Base-by-base conservation (phyloP, 176 grass and related monocot genomes). In the Cenchrus fungigraminus region DNA sequence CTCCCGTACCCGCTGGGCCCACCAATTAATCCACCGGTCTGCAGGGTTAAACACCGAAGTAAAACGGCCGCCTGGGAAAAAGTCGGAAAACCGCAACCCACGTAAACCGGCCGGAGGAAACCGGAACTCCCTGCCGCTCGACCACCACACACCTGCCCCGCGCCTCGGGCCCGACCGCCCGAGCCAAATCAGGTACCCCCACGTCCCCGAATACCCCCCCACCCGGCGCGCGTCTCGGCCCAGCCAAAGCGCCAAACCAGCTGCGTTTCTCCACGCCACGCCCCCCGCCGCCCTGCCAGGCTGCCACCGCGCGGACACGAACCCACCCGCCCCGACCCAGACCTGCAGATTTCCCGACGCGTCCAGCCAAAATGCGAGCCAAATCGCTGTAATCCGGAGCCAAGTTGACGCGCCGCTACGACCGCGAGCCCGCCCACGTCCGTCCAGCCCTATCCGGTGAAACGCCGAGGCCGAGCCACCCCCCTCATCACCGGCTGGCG, bases 391-490 rank as follows among this genome's bases (percentile, higher is more conserved):
- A 53, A n/a, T 8, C 63, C 52, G 16, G 14, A 16, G 43, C 16
- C 16, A 10, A 20, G n/a, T 43, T 53, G 17, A 59, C 17, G 9
- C 32, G 74, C 32, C 54, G 8, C 67, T 32, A 14, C 47, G 50
- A 29, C 71, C 6, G 46, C 71, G 71, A 73, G 15, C 37, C 37
- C 37, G 37, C 37, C 37, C 37, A 40, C 37, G 37, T 40, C 37
- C 37, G 2, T 2, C 37, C 37, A 4, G 37, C 68, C 75, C 87
- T 75, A 89, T 85, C 87, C 87, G 59, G 69, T 74, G 19, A 68
- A 65, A 42, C 37, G 14, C 76, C 62, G 28, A 69, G 66, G 4
- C 63, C 37, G 20, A 3, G 6, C 57, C 9, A 9, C 10, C 9
- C 51, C 54, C 56, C 56, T 20, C 54, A 7, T 19, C 17, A 31